Base-by-base conservation (phyloP, 768 basidiomycete genomes). In the Boletus eberwhitei region DNA sequence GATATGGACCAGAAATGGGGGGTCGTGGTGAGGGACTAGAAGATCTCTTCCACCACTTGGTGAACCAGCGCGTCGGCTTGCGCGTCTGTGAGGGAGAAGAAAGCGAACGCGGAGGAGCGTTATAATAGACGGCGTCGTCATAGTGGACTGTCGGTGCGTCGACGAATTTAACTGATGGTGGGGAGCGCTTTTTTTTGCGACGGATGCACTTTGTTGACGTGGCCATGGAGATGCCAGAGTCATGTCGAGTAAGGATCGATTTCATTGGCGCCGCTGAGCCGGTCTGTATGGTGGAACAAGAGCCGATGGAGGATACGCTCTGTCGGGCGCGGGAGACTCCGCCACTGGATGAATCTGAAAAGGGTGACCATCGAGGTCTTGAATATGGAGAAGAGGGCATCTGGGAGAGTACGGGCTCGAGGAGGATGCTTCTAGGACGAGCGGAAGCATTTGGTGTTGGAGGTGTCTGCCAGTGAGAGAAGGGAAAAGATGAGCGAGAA, bases 131-230 rank as follows among this genome's bases (percentile, higher is more conserved):
- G 24, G 40, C 54, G 35, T 64, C 37, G 8, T 59, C 57, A 52
- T 84, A 84, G 63, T 85, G 79, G 9, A 87, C 75, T 3, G 78
- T 85, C 16, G 86, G 86, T 50, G 75, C 73, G 53, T 86, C 85
- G 29, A 83, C 83, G 57, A 88, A 89, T 59, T 86, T 89, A 47
- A 89, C 87, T 34, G 83, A 86, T 50, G 72, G 64, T 12, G 73
- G 59, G 8, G 69, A 65, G n/a, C 69, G 72, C 29, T 45, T 72
- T 58, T 63, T 73, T 54, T 57, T 64, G 17, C 70, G 59, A 34
- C 65, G 58, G 13, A 55, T 46, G 24, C 59, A 60, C 38, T 54
- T 59, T 24, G 74, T 64, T 32, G 68, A 68, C 17, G 65, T 68
- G 48, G 63, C 58, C 59, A 72, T 79, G 7, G 80, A 81, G 47